Percentiles rank a stretch among this genome's conserved stretches.
Conservation (phyloP, 148 eudicot genomes). For the Vaccinium myrtillus region DNA sequence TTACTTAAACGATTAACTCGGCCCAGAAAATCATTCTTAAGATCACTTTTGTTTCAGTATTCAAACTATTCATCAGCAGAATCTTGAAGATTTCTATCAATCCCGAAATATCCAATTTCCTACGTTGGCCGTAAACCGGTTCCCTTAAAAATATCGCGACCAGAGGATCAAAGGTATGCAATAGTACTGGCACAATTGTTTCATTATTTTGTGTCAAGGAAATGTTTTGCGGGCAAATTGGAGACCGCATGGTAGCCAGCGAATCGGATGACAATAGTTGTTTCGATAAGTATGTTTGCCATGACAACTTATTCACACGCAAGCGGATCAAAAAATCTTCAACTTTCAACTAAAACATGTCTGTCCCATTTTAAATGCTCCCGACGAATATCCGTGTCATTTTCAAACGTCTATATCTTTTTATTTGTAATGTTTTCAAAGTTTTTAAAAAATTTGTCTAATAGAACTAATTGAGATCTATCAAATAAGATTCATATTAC, state of each 20-base stretch:
- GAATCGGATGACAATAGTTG: too few species aligned
- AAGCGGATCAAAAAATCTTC: not conserved
- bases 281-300: not conserved
- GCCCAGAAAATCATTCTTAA: not conserved
- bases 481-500: too few species aligned
- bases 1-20: not conserved
- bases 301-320: not conserved
- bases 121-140: not conserved
- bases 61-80: not conserved
- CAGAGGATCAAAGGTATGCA: not conserved
- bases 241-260: not conserved
- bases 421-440: too few species aligned
- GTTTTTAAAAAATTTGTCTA: too few species aligned
- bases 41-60: not conserved
- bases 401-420: too few species aligned
- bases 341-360: not conserved
- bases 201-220: not conserved
- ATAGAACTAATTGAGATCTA: too few species aligned
- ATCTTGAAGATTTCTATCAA: not conserved
- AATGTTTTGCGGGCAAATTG: not conserved
- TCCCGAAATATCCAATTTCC: not conserved
- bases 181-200: not conserved
- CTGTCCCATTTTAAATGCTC: too few species aligned
- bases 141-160: not conserved
- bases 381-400: too few species aligned